These are phyloP conservation scores for Fusarium xyrophilum DNA, from an alignment of 2,329 filamentous ascomycete genomes.

Conservation along the genomic window DNA sequence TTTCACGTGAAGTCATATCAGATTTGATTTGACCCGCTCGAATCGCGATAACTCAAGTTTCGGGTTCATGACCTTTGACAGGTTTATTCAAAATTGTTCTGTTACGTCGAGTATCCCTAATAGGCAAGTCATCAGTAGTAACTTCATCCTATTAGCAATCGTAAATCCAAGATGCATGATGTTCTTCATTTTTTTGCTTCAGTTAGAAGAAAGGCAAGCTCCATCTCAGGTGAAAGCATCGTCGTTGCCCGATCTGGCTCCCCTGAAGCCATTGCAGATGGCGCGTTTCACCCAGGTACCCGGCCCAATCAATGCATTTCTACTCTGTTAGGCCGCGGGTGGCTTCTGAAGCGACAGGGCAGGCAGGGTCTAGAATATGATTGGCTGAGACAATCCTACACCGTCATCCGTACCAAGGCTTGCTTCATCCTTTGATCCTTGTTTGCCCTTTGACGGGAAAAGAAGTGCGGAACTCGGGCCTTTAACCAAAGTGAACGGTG, in stretches of 20 bases:
- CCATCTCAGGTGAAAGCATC: slow-evolving; percentile 1
- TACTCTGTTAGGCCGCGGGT: slow-evolving; percentile 26
- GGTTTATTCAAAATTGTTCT: neutral
- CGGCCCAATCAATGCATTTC: slow-evolving; percentile 29
- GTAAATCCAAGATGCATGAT: slow-evolving; percentile 1
- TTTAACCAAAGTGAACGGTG: slow-evolving; percentile 4
- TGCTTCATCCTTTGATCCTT: slow-evolving; percentile 20
- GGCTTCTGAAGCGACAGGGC: slow-evolving; percentile 31
- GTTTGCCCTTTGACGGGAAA: neutral
- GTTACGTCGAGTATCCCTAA: neutral
- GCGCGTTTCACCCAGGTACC: slow-evolving; percentile 39
- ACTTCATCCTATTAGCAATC: slow-evolving; percentile 2
- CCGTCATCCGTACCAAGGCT: slow-evolving; percentile 31
- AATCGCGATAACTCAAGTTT: slow-evolving; percentile 3
- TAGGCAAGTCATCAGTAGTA: neutral
- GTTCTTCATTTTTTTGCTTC: slow-evolving; percentile 9
- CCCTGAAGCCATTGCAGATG: slow-evolving; percentile 28
- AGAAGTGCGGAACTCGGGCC: slow-evolving; percentile 6
- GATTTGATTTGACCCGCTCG: neutral
- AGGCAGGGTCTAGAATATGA: slow-evolving; percentile 6
- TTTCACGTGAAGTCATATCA: slow-evolving; percentile 7
- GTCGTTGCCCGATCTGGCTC: slow-evolving; percentile 4
- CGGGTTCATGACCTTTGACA: neutral
- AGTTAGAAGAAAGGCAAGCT: neutral
- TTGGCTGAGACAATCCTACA: slow-evolving; percentile 20